Conservation (phyloP, 108 stramenopile genomes). For the Cyclostephanos tholiformis region DNA sequence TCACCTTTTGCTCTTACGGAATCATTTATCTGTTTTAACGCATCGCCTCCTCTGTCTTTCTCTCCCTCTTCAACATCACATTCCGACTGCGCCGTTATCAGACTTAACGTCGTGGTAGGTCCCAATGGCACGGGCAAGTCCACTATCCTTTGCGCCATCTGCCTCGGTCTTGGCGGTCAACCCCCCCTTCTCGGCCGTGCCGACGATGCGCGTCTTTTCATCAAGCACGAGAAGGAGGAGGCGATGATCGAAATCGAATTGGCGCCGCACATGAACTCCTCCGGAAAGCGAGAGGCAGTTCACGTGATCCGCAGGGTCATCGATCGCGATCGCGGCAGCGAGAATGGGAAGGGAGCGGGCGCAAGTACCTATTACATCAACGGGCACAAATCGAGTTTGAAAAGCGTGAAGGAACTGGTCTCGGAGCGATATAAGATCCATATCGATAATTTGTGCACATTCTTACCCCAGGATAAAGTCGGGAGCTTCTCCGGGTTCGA, state of each 20-base stretch:
- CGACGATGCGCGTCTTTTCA: conserved; percentile 80
- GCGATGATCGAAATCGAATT: conserved; percentile 88
- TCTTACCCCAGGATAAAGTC: conserved; percentile 96
- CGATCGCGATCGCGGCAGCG: conserved; percentile 52
- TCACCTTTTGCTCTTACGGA: too few species aligned
- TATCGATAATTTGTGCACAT: conserved; percentile 95
- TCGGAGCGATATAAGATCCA: conserved; percentile 67
- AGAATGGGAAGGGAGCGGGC: conserved; percentile 39
- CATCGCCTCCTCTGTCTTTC: not conserved
- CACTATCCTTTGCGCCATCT: conserved; percentile 92
- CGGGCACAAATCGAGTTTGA: conserved; percentile 43
- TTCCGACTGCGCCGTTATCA: conserved; percentile 20
- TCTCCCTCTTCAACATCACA: conserved; percentile 9
- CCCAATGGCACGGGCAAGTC: conserved; percentile 98
- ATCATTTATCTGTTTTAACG: too few species aligned
- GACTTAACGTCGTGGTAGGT: conserved; percentile 92
- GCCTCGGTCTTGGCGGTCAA: conserved; percentile 89
- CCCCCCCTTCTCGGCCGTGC: conserved; percentile 90
- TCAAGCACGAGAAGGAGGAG: conserved; percentile 81
- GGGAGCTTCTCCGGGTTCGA: conserved; percentile 88
- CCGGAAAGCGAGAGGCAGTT: conserved; percentile 8
- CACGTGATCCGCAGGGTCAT: conserved; percentile 51
- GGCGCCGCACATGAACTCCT: conserved; percentile 29
- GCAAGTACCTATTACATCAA: conserved; percentile 60
- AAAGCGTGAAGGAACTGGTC: conserved; percentile 70